phyloP scores from a whole-genome alignment of 225 moss, liverwort and hornwort species.

The Straminergon stramineum region DNA sequence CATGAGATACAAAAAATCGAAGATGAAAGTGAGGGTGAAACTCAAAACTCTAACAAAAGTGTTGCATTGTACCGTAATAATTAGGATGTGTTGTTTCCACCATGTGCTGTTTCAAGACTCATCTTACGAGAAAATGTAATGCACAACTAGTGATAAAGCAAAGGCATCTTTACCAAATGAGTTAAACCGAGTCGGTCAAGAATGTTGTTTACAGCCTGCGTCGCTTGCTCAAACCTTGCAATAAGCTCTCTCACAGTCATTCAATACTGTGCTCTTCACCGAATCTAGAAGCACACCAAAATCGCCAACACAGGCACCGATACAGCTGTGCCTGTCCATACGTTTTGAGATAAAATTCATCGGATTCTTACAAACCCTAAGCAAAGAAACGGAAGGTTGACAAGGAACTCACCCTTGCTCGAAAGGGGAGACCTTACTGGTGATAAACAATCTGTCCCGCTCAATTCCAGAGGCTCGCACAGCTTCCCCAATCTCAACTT shows the following conservation, averaged over 20 bases:
- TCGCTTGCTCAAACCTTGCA: slow-evolving; percentile 59
- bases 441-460: slow-evolving; percentile 61
- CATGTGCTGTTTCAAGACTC: neutral
- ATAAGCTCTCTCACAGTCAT: slow-evolving; percentile 11
- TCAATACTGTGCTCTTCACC: slow-evolving; percentile 3
- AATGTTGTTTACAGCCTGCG: slow-evolving; percentile 57
- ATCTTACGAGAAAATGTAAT: neutral
- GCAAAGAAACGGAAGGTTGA: neutral
- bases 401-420: slow-evolving; percentile 63
- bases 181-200: slow-evolving; percentile 57
- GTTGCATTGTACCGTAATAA: neutral
- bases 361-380: neutral
- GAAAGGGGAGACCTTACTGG: slow-evolving; percentile 84
- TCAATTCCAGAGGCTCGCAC: slow-evolving; percentile 48
- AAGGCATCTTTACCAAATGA: slow-evolving; percentile 30
- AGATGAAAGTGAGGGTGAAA: neutral
- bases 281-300: neutral
- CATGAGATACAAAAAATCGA: neutral
- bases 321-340: neutral
- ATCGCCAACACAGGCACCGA: neutral
- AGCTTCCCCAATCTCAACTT: slow-evolving; percentile 71
- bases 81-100: neutral
- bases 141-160: neutral
- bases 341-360: neutral
- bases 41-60: neutral